Percentiles rank a stretch among this genome's conserved stretches.
phyloP scores from a whole-genome alignment of 108 stramenopile species.

The Cyclotella baltica region DNA sequence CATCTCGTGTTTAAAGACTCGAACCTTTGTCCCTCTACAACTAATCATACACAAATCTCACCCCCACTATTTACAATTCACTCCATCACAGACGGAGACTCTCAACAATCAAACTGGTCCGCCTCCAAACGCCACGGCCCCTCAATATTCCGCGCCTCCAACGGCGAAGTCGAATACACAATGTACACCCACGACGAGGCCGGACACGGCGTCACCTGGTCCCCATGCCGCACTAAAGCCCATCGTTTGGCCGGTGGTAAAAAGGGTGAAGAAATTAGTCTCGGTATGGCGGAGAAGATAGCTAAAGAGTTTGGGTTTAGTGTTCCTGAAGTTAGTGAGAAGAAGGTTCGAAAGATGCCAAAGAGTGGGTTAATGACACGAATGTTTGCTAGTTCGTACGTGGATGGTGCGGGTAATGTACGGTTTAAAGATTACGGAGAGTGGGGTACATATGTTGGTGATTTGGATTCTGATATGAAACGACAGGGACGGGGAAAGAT shows the following conservation, averaged over 20 bases:
- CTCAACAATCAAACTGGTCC: slow-evolving; percentile 29
- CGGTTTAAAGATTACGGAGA: slow-evolving; percentile 42
- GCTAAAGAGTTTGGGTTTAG: slow-evolving; percentile 18
- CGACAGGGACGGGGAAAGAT: slow-evolving; percentile 41
- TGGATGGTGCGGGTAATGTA: slow-evolving; percentile 33
- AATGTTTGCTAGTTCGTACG: slow-evolving; percentile 15
- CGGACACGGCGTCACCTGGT: slow-evolving; percentile 34
- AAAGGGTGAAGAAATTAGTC: slow-evolving; percentile 15
- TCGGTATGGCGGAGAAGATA: slow-evolving; percentile 21
- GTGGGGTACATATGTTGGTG: slow-evolving; percentile 41
- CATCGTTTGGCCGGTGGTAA: slow-evolving; percentile 22
- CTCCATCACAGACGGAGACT: slow-evolving; percentile 23
- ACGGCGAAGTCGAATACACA: slow-evolving; percentile 42
- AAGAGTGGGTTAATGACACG: slow-evolving; percentile 5
- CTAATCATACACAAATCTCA: background rate
- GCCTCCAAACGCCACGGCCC: slow-evolving; percentile 20
- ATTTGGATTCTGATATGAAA: slow-evolving; percentile 17
- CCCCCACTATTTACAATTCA: background rate
- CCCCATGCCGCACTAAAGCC: slow-evolving; percentile 22
- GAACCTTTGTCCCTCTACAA: background rate
- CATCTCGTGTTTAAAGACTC: background rate
- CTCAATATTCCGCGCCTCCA: slow-evolving; percentile 29
- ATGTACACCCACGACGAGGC: slow-evolving; percentile 29
- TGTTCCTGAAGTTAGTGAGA: slow-evolving; percentile 4
- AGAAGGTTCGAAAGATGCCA: background rate